Conservation (phyloP, 169 alveolate species). For the Eimeria acervulina region DNA sequence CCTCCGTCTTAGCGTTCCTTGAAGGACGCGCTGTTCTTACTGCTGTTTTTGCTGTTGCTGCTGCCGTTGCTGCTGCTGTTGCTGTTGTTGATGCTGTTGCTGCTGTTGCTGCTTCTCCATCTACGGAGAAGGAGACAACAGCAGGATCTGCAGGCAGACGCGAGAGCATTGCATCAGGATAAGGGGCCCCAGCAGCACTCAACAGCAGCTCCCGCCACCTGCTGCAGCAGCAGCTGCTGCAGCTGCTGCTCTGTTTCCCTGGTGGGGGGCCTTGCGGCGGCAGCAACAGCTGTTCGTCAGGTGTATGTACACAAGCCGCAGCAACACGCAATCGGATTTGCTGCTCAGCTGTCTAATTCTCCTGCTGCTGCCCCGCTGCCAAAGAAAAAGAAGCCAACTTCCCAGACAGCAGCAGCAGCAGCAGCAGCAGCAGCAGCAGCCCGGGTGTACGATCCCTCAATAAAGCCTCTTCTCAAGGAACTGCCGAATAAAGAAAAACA, state of each 20-base stretch:
- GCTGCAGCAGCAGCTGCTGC: no score
- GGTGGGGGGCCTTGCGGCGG: no score
- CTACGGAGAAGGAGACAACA: not conserved
- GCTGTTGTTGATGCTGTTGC: slow-evolving; percentile 10
- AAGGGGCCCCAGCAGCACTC: not conserved
- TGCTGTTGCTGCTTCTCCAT: not conserved
- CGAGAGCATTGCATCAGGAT: not conserved
- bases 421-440: no score
- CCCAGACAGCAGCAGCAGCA: no score
- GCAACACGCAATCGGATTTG: no score
- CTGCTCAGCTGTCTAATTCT: no score
- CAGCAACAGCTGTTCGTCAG: not conserved
- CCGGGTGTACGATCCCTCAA: no score
- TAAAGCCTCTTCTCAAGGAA: no score
- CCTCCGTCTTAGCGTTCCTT: not conserved
- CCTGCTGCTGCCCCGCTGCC: no score
- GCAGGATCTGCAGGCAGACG: not conserved
- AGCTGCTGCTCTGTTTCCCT: not conserved
- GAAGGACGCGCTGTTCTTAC: not conserved
- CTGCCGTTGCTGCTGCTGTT: not conserved
- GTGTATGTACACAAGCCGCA: slow-evolving; percentile 44
- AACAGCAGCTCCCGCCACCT: no score
- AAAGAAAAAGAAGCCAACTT: no score
- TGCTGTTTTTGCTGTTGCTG: not conserved
- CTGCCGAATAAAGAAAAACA: no score